A percentile compares a stretch with the other conserved stretches of the same genome.
Conservation (phyloP, 352 stramenopile genomes). For the Globisporangium abappressorium region DNA sequence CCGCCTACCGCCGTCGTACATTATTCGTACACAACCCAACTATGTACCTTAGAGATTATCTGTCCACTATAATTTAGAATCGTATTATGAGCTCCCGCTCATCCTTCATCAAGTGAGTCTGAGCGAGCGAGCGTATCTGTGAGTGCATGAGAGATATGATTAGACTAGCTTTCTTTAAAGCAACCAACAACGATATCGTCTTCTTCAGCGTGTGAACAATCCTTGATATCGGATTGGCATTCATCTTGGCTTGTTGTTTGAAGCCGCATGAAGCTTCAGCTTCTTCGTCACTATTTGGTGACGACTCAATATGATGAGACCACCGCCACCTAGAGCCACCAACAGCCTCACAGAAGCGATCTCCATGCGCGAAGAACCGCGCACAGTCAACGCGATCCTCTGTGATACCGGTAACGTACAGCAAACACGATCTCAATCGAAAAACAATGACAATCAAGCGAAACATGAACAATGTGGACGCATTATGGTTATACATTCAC, state of each 20-base stretch:
- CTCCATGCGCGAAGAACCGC: not conserved
- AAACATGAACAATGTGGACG: too few species aligned
- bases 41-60: constrained; percentile 18
- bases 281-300: too few species aligned
- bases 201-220: too few species aligned
- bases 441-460: not conserved
- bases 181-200: not conserved
- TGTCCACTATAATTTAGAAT: constrained; percentile 21
- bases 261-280: too few species aligned
- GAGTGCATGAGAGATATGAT: not conserved
- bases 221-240: too few species aligned
- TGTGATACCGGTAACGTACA: not conserved
- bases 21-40: not conserved
- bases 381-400: not conserved
- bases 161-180: not conserved
- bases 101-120: not conserved
- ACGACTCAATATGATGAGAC: too few species aligned
- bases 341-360: too few species aligned
- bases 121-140: constrained; percentile 2
- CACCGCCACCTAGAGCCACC: too few species aligned
- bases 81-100: constrained; percentile 18
- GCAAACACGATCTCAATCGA: not conserved
- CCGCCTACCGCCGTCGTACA: not conserved
- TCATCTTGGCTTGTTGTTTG: too few species aligned
- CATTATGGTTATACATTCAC: constrained; percentile 40